A percentile compares a stretch with the other conserved stretches of the same genome.
These are phyloP conservation scores for Plasmodium gaboni DNA, from an alignment of 169 alveolate species.

Conservation along the genomic window DNA sequence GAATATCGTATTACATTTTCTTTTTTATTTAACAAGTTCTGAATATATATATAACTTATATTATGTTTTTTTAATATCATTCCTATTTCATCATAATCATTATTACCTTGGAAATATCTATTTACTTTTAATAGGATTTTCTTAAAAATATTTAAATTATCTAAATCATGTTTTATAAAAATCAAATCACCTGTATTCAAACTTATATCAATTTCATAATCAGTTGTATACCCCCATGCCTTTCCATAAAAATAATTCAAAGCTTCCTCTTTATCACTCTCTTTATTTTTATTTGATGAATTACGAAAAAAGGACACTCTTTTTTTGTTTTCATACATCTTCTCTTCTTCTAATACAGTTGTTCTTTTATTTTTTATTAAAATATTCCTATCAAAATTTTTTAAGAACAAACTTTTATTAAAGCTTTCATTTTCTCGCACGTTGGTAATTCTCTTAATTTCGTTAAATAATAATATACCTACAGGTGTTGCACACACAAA, in stretches of 20 bases:
- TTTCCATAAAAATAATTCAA: conserved; percentile 71
- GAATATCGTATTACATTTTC: conserved; percentile 72
- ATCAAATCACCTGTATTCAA: conserved; percentile 65
- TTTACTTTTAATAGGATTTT: conserved; percentile 38
- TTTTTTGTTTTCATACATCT: not conserved
- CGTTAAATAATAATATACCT: conserved; percentile 37
- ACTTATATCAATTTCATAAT: conserved; percentile 73
- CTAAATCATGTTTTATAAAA: conserved; percentile 73
- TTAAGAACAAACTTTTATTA: conserved; percentile 62
- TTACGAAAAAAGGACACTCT: not conserved
- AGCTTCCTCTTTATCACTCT: conserved; percentile 21
- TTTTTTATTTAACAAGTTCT: conserved; percentile 42
- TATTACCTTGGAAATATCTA: conserved; percentile 45
- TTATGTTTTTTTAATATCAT: conserved; percentile 54
- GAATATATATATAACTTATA: conserved; percentile 69
- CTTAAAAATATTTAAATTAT: conserved; percentile 46
- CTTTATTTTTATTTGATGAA: not conserved
- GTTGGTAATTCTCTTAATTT: conserved; percentile 37
- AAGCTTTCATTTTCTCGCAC: conserved; percentile 57
- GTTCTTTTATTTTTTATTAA: conserved; percentile 1
- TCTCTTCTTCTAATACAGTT: not conserved
- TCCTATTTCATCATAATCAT: conserved; percentile 69
- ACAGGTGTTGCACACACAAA: conserved; percentile 48
- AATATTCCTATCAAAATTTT: conserved; percentile 33
- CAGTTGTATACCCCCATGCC: conserved; percentile 78